Base-by-base conservation (phyloP, 192 early-diverging fungal genomes). In the Coemansia erecta region DNA sequence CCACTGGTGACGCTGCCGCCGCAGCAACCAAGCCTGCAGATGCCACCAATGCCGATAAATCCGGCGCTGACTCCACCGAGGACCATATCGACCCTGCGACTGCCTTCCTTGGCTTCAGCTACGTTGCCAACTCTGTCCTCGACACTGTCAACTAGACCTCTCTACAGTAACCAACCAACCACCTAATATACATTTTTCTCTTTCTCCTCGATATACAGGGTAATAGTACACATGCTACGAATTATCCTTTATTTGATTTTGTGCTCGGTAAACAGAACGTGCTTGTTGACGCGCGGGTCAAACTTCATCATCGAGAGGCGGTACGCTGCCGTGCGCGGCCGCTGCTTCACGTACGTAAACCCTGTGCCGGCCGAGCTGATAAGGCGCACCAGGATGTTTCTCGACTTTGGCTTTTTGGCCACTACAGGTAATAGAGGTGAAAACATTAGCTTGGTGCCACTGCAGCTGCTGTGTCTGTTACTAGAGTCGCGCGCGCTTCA, bases 261-360 rank as follows among this genome's bases (percentile, higher is more conserved):
- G 64, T 89, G 85, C 65, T 96, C 94, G 28, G 68, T 85, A 77
- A 96, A 96, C 60, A 96, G 74, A 44, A 93, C 90, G 60, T 91
- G 92, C 68, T 88, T 84, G 69, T 91, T 92, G 42, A 90, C 91
- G 59, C 86, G 80, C 37, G 96, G 96, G 77, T 98, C 96, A 63
- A 87, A 91, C 84, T 98, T 98, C 87, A 92, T 92, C 65, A 93
- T 84, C 31, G 87, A 84, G 50, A 98, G 79, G 63, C 94, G 94
- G 54, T 89, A 85, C 3, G 76, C 70, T 24, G 87, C 82, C 24
- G 89, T 81, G 53, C 89, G 81, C 61, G 92, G 86, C 40, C 92
- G 81, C 52, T 86, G 78, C 53, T 86, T 92, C 8, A 89, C 90
- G 68, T 92, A 92, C 71, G 90, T 95, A 79, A 85, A 97, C 53